Base-by-base conservation (phyloP, 345 rosid species). In the Eucalyptus regnans region DNA sequence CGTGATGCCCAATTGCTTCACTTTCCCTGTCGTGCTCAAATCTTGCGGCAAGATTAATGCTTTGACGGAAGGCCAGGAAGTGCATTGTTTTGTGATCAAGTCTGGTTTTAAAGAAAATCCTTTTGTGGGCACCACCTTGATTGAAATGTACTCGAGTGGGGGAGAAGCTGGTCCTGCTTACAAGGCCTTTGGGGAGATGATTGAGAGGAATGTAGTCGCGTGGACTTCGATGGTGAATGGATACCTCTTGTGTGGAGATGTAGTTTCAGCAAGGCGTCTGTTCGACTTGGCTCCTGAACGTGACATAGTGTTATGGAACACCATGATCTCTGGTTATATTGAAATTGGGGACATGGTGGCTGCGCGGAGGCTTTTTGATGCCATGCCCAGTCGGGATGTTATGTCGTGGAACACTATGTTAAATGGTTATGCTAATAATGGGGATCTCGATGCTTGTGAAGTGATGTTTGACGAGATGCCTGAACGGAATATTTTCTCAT, bases 341-440 rank as follows among this genome's bases (percentile, higher is more conserved):
- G 93, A 92, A 62, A 27, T 12, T 48, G 95, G 97, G 88, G 95
- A 95, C 86, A 91, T 96, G 95, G 58, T 86, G 50, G 94, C 91
- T 83, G 98, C 98, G 46, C 90, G 89, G 86, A 92, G 92, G 89
- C 95, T 96, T 89, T 97, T 97, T 41, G 92, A 94, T 93, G 92
- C 16, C 86, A 95, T 95, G 96, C 97, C 96, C 7, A 89, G 89
- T 80, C 93, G 85, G 88, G 99, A 97, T 92, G 92, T 95, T 8
- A 97, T 97, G 96, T 95, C 96, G 8, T 96, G 99, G 99, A 96
- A 97, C 58, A 95, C 96, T 0, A 27, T 95, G 89, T 90, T 96
- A 90, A 93, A 91, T 58, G 98, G 98, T 52, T 95, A 93, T 87
- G 97, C 97, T 2, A 92, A 46, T 89, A 84, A 86, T 46, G 94